Evolutionary conservation across 2,329 filamentous ascomycete species (phyloP).

Genomic region (Phaeosphaeriaceae sp.): DNA sequence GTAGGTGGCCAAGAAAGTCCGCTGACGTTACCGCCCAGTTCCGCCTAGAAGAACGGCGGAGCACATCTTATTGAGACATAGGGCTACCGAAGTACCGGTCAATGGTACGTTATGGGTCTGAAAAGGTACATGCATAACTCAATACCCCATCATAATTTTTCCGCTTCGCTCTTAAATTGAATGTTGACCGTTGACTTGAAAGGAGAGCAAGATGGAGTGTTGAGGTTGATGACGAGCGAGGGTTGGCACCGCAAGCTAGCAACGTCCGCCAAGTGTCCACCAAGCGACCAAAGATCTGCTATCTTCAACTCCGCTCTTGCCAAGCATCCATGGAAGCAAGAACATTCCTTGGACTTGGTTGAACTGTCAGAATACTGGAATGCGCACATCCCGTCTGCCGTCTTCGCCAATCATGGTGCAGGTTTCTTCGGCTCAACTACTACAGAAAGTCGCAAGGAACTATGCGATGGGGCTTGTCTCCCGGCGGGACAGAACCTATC

Average conservation of each 20-base stretch:
- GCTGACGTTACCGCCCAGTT: conserved; percentile 1
- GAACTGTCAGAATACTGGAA: not conserved
- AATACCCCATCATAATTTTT: no score
- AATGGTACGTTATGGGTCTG: not conserved
- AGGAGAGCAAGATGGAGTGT: not conserved
- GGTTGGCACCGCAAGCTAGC: not conserved
- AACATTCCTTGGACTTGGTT: conserved; percentile 1
- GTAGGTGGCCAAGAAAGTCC: conserved; percentile 3
- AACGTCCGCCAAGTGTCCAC: conserved; percentile 1
- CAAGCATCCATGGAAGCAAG: not conserved
- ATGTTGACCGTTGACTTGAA: not conserved
- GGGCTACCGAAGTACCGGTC: not conserved
- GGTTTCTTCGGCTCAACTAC: not conserved
- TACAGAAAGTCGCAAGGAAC: not conserved
- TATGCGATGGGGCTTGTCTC: not conserved
- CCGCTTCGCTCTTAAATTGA: no score
- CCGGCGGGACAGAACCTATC: not conserved
- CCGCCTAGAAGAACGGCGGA: not conserved
- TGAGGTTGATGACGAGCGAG: not conserved
- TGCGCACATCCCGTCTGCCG: not conserved
- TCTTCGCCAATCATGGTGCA: not conserved
- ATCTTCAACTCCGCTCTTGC: not conserved
- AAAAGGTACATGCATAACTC: not conserved
- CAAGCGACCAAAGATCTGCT: not conserved
- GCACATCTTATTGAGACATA: not conserved